Base-by-base conservation (phyloP, 805 yeast genomes). In the Saitoella complicata region DNA sequence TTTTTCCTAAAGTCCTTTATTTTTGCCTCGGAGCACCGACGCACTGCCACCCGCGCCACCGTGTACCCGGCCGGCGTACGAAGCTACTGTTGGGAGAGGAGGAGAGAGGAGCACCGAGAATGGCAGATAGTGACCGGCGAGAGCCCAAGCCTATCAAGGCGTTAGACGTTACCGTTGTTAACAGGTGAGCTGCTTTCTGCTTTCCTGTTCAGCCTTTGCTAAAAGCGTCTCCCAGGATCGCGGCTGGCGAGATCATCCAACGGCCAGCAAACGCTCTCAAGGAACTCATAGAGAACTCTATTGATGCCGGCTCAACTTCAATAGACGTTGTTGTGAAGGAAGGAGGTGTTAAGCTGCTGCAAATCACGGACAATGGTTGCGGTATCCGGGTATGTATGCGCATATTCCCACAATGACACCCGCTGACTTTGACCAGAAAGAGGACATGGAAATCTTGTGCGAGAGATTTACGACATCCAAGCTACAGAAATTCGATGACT, bases 231-330 rank as follows among this genome's bases (percentile, higher is more conserved):
- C 21, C 2, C 59, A 73, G 79, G 49, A 91, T 91, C 31, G 98
- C 98, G 0, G 98, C 98, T 1, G 98, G 98, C 0, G 97, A 91
- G 63, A 84, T 91, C 62, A 83, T 91, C 46, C 72, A 87, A 31
- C 88, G 87, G 4, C 97, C 98, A 0, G 81, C 88, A 5, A 91
- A 88, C 58, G 98, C 98, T 0, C 64, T 91, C 38, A 91, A 91
- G 58, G 98, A 91, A 59, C 66, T 91, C 65, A 64, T 91, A 48
- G 98, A 91, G 63, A 91, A 91, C 65, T 73, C 94, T 5, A 75
- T 91, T 8, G 98, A 91, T 59, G 96, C 98, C 0, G 68, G 71
- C 0, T 66, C 94, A 8, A 69, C 87, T 0, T 59, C 70, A 41
- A 73, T 91, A 9, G 95, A 88, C 39, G 73, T 91, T 1, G 55